Conservation (phyloP, 164 flowering plant genomes). For the Tinospora cordifolia region DNA sequence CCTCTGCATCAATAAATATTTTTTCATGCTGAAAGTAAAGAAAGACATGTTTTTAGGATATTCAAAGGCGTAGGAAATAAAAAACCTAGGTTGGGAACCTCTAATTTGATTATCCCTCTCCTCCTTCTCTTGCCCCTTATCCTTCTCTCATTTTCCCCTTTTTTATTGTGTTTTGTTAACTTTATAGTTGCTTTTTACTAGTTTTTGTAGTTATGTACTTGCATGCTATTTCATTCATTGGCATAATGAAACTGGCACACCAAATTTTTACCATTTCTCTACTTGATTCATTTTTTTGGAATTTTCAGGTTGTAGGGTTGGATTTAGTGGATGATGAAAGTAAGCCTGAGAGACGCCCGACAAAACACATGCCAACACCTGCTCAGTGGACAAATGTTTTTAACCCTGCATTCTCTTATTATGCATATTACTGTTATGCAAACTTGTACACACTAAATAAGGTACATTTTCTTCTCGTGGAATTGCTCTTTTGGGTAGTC, state of each 20-base stretch:
- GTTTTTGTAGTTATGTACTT: not conserved
- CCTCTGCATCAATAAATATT: too few relatives aligned
- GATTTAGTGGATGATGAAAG: slow-evolving; percentile 99
- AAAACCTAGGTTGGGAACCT: too few relatives aligned
- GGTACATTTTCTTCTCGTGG: not conserved
- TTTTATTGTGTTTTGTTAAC: not conserved
- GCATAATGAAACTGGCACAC: not conserved
- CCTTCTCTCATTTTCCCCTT: not conserved
- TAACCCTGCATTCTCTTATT: slow-evolving; percentile 96
- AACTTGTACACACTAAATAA: slow-evolving; percentile 46
- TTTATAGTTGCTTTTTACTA: not conserved
- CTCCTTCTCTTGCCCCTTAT: too few relatives aligned
- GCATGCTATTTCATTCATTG: slow-evolving; percentile 1
- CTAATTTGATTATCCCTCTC: too few relatives aligned
- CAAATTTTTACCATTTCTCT: not conserved
- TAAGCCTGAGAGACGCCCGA: slow-evolving; percentile 97
- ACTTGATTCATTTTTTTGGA: slow-evolving; percentile 2
- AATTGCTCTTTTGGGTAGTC: not conserved
- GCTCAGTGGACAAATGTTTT: slow-evolving; percentile 93
- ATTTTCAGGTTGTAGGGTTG: slow-evolving; percentile 79
- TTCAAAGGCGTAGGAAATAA: too few relatives aligned
- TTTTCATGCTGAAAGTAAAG: too few relatives aligned
- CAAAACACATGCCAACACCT: slow-evolving; percentile 98
- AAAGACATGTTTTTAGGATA: too few relatives aligned
- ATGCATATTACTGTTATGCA: slow-evolving; percentile 90